Base-by-base conservation (phyloP, 1,284 basidiomycete genomes). In the Fomitopsis betulina region DNA sequence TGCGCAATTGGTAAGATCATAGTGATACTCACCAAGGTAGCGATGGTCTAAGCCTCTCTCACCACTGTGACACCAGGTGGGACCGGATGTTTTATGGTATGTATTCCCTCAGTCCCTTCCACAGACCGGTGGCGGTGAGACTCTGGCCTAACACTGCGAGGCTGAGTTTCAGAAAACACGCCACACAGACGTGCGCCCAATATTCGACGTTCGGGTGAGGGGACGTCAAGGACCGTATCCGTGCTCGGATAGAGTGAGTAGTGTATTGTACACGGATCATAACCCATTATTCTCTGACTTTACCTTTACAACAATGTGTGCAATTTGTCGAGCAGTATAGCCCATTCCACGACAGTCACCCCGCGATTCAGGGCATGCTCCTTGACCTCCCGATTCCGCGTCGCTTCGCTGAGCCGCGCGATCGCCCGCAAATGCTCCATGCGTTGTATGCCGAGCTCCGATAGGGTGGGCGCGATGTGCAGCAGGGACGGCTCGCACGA, bases 311-410 rank as follows among this genome's bases (percentile, higher is more conserved):
- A 74, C 57, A 74, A 49, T 43, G 63, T 67, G 60, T 70, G 68
- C 60, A 75, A 61, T 60, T 73, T 82, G 69, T 89, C 87, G 59
- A 89, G 68, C 61, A 89, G 74, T 63, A 89, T 86, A n/a, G 87
- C 87, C 87, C 87, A 89, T 64, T 89, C 87, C 69, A 89, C 74
- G 3, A 87, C 76, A 1, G 86, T 87, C 53, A 89, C 75, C 0
- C 87, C 87, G 60, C 78, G 72, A 67, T 73, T 81, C 70, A 89
- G 66, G 55, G 85, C 87, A 63, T 84, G 82, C 63, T 85, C 83
- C 69, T 79, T 85, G 42, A 89, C 75, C 68, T 89, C 85, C 57
- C 79, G 71, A 68, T 89, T 81, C 60, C 87, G 70, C 30, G 84
- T 88, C 61, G 81, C 83, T 55, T 85, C 84, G 38, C 79, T 80